Base-by-base conservation (phyloP, 2,329 filamentous ascomycete genomes). In the Fonsecaea pedrosoi region DNA sequence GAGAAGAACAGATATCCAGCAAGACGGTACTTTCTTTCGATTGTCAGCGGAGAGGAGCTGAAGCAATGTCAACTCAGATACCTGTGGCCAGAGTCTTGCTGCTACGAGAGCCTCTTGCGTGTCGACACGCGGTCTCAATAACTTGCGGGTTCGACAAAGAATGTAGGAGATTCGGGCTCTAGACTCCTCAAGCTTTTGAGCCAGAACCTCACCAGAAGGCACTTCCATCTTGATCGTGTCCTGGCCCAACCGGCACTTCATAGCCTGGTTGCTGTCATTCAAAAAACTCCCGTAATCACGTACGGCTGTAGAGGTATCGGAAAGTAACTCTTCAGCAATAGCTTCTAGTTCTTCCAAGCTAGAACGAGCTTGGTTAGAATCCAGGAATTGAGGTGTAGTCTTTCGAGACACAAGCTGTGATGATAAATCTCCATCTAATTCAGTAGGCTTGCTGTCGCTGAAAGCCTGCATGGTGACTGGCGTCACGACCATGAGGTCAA, bases 1-100 rank as follows among this genome's bases (percentile, higher is more conserved):
- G 38, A 75, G 61, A 1, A 77, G 64, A 34, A 68, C 64, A 1
- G 35, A 1, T 54, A 74, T 71, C 74, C 74, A 76, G 9, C 3
- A 10, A 12, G 1, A 15, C 3, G 32, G 67, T 13, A 42, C 72
- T 18, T 35, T 18, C 8, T 15, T n/a, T 21, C 71, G 68, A 34
- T 70, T 53, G 9, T 69, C 37, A 3, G 65, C 68, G 1, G 69
- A 67, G 4, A 77, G 62, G 37, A 76, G 73, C 34, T 70, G 65
- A 12, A 76, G 69, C 4, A 77, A 45, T 1, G 71, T 34, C 12
- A 62, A 64, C 21, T 72, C 64, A 15, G 70, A 73, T 2, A 75
- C 35, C 42, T 71, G 71, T 18, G 75, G 75, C 59, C 67, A 69
- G 4, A 69, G 21, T 32, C 57, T 42, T 6, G 66, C 61, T 4